Evolutionary conservation across 441 rosid species (phyloP), one percentile per base, ranked within the genome.

Genomic region (Gossypium schwendimanii): DNA sequence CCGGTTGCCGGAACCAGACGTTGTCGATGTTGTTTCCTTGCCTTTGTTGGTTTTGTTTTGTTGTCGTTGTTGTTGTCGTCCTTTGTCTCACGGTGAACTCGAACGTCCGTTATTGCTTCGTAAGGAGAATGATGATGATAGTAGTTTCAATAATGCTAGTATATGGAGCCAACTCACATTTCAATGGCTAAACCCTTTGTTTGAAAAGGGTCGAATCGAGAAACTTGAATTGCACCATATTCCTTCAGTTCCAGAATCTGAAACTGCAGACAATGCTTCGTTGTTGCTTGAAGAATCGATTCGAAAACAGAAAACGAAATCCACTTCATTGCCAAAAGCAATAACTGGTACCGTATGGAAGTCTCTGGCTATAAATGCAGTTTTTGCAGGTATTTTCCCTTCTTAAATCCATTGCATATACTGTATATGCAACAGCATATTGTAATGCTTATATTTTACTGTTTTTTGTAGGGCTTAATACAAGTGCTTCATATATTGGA

Each of bases 161-260:
- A 53, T 86, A 23, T 86, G 86, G 92, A 82, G 91, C 72, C 76
- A 69, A 41, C 70, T 88, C 41, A 80, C 84, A 2, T 89, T 89
- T 72, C 72, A 21, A 20, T 89, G 95, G 95, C 81, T 89, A 17
- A 88, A 89, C 73, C 91, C 87, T 0, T 79, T 89, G 15, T 84
- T 89, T 49, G 18, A 41, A 8, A 71, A 18, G 61, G 92, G 92
- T 50, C 61, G 83, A 28, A 63, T 6, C 0, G 75, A 75, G 72
- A 88, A 81, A 44, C 83, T 89, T 10, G 87, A 85, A 63, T 71
- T 84, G 23, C 77, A 53, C 68, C 82, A 86, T 57, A 71, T 89
- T 68, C 89, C 91, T 50, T 15, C 57, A 0, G 71, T 89, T 65
- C 92, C 95, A 4, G 77, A 68, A 26, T 85, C 91, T 5, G 94